Conservation (phyloP, 169 alveolate genomes). For the Eimeria brunetti region DNA sequence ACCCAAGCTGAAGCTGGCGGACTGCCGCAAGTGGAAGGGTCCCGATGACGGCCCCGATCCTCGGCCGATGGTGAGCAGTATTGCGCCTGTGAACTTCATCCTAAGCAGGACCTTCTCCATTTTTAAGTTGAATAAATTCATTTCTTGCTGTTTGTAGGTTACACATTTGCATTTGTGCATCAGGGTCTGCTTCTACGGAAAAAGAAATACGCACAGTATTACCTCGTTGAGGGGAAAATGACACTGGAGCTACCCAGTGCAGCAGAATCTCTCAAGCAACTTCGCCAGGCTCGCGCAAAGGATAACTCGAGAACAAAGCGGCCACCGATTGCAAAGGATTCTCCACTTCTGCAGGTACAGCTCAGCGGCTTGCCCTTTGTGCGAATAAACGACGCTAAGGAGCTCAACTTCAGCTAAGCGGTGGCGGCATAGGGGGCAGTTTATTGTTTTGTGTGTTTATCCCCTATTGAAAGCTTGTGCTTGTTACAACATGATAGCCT, state of each 20-base stretch:
- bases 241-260: constrained; percentile 32
- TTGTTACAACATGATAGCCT: background rate
- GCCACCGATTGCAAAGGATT: constrained; percentile 43
- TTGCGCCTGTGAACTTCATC: background rate
- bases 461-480: background rate
- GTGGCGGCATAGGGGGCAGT: background rate
- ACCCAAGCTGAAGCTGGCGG: constrained; percentile 61
- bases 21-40: constrained; percentile 64
- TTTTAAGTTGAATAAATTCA: background rate
- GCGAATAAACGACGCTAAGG: background rate
- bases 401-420: background rate
- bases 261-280: constrained; percentile 53
- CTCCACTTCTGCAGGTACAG: constrained; percentile 61
- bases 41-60: constrained; percentile 41
- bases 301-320: constrained; percentile 34
- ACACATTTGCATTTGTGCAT: background rate
- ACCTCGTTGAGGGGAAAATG: constrained; percentile 74
- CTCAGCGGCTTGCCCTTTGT: background rate
- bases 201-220: constrained; percentile 78
- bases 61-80: constrained; percentile 43
- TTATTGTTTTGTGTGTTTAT: background rate
- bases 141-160: background rate
- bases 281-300: constrained; percentile 16
- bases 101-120: no score
- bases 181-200: constrained; percentile 80